phyloP scores from a whole-genome alignment of 1,284 basidiomycete genomes.

The Cronartium quercuum region DNA sequence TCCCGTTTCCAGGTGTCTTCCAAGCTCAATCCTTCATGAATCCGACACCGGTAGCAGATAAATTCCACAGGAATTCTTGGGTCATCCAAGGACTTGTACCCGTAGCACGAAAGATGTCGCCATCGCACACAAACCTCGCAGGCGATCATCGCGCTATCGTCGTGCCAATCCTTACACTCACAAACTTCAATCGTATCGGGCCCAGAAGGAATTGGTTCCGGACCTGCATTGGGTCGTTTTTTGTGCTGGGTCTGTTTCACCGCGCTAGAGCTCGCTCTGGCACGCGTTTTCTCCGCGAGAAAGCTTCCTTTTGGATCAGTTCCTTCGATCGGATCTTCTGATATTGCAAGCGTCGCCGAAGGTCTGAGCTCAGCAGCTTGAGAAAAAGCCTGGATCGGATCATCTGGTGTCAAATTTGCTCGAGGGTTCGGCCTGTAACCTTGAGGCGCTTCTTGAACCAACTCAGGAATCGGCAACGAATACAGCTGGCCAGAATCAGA shows the following conservation, averaged over 20 bases:
- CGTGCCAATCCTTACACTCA: conserved; percentile 24
- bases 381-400: not conserved
- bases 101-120: conserved; percentile 32
- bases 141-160: conserved; percentile 25
- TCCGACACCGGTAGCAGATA: conserved; percentile 23
- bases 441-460: not conserved
- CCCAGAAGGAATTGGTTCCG: not conserved
- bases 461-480: not conserved
- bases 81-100: conserved; percentile 22
- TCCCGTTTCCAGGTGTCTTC: conserved; percentile 29
- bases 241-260: not conserved
- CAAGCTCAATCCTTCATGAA: conserved; percentile 17
- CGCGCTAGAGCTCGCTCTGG: not conserved
- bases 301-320: not conserved
- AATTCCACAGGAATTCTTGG: conserved; percentile 22
- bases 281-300: not conserved
- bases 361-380: no score
- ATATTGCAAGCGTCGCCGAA: not conserved
- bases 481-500: not conserved
- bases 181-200: conserved; percentile 10
- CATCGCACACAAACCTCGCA: conserved; percentile 23
- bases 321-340: conserved; percentile 10
- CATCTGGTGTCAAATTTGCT: not conserved
- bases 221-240: not conserved
- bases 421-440: not conserved